A percentile compares a stretch with the other conserved stretches of the same genome.
Evolutionary conservation across 164 flowering plant genomes (phyloP).

Genomic region (Magnolia sinica): DNA sequence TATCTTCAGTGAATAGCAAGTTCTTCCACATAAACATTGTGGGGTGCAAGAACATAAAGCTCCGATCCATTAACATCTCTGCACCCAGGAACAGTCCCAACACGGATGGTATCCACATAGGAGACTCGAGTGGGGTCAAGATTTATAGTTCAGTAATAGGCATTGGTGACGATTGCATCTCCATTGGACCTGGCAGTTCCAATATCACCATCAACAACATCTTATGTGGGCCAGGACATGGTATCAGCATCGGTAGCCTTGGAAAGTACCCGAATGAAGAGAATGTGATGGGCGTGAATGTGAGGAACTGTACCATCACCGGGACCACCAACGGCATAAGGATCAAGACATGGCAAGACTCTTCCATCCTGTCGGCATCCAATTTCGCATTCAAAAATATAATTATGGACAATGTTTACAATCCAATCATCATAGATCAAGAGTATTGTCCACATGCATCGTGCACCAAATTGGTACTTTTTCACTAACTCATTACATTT

Average conservation of each 20-base stretch:
- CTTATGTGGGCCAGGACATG: slow-evolving; percentile 74
- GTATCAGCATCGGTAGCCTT: slow-evolving; percentile 34
- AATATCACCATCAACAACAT: slow-evolving; percentile 36
- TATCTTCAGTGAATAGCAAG: slow-evolving; percentile 61
- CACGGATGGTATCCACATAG: slow-evolving; percentile 70
- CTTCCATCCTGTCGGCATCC: slow-evolving; percentile 3
- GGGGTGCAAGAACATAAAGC: slow-evolving; percentile 38
- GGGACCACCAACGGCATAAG: slow-evolving; percentile 74
- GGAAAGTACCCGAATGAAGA: not conserved
- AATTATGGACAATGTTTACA: slow-evolving; percentile 40
- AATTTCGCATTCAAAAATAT: slow-evolving; percentile 34
- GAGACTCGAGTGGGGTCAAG: slow-evolving; percentile 31
- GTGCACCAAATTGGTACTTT: slow-evolving; percentile 18
- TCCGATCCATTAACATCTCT: slow-evolving; percentile 34
- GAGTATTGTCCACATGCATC: not conserved
- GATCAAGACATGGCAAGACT: slow-evolving; percentile 80
- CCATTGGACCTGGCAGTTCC: slow-evolving; percentile 57
- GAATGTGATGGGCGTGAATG: not conserved
- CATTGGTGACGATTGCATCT: slow-evolving; percentile 66
- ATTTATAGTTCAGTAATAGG: slow-evolving; percentile 35
- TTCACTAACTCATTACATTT: no score
- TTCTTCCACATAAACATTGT: slow-evolving; percentile 54
- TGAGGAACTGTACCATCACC: slow-evolving; percentile 10
- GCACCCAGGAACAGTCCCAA: slow-evolving; percentile 61
- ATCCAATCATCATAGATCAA: no score